A percentile compares a stretch with the other conserved stretches of the same genome.
These are phyloP conservation scores for Coemansia sp. DNA, from an alignment of 192 early-diverging fungal genomes.

Conservation along the genomic window DNA sequence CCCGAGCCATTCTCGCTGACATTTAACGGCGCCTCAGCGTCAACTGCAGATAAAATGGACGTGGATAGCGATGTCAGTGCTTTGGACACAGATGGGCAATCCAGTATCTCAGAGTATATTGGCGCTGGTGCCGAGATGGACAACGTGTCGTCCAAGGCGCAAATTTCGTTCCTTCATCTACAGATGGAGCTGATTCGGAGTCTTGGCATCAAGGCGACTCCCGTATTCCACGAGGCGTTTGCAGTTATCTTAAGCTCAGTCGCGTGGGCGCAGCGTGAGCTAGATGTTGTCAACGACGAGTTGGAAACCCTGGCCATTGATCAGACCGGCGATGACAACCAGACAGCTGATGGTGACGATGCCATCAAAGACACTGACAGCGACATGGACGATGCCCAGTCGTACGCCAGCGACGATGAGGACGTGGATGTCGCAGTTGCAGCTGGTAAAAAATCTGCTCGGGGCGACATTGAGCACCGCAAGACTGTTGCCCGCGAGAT, in stretches of 20 bases:
- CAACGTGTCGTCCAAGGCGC: slow-evolving; percentile 54
- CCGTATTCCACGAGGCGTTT: slow-evolving; percentile 71
- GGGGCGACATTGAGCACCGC: slow-evolving; percentile 23
- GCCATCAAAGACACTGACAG: neutral
- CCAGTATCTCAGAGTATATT: neutral
- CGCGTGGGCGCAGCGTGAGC: slow-evolving; percentile 60
- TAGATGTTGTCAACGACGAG: slow-evolving; percentile 52
- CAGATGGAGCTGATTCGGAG: slow-evolving; percentile 82
- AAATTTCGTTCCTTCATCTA: slow-evolving; percentile 78
- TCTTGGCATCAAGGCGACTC: slow-evolving; percentile 69
- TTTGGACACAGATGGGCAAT: neutral
- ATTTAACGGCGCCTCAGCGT: neutral
- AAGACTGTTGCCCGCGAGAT: slow-evolving; percentile 41
- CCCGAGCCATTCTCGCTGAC: slow-evolving; percentile 46
- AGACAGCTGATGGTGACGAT: neutral
- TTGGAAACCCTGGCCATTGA: slow-evolving; percentile 25
- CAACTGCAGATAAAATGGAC: slow-evolving; percentile 16
- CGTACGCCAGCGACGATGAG: slow-evolving; percentile 1
- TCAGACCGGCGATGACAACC: slow-evolving; percentile 5
- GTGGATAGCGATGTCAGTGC: slow-evolving; percentile 8
- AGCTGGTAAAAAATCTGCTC: neutral
- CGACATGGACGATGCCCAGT: neutral
- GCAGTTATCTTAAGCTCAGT: slow-evolving; percentile 75
- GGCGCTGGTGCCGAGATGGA: slow-evolving; percentile 16
- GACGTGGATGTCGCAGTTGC: neutral